Evolutionary conservation across 2,329 filamentous ascomycete genomes (phyloP).

Genomic region (Cladosporium cucumerinum): DNA sequence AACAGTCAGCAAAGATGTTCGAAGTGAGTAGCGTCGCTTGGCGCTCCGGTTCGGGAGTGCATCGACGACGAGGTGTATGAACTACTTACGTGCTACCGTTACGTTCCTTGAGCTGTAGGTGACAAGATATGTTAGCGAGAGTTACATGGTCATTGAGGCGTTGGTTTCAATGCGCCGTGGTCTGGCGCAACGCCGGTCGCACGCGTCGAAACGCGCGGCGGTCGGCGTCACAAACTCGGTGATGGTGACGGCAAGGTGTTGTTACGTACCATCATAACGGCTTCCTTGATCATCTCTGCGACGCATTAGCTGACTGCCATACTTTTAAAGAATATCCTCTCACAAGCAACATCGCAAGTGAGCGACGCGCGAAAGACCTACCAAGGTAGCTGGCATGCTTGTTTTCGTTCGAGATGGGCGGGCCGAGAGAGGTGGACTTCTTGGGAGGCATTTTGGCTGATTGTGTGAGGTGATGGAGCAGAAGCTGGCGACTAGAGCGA

Average conservation of each 20-base stretch:
- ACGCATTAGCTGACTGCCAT: constrained; percentile 5
- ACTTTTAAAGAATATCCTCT: background rate
- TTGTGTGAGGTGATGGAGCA: constrained; percentile 26
- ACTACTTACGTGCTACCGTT: constrained; percentile 41
- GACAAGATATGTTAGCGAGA: constrained; percentile 49
- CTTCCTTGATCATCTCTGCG: constrained; percentile 70
- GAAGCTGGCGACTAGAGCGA: constrained; percentile 38
- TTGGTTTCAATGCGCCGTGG: background rate
- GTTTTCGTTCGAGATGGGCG: background rate
- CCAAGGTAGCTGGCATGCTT: constrained; percentile 65
- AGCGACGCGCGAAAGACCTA: constrained; percentile 48
- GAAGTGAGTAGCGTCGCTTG: background rate
- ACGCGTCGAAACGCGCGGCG: constrained; percentile 21
- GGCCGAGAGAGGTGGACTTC: constrained; percentile 47
- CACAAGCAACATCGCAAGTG: constrained; percentile 33
- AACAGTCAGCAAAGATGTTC: background rate
- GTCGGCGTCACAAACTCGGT: constrained; percentile 3
- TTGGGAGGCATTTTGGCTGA: constrained; percentile 56
- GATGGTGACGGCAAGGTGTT: background rate
- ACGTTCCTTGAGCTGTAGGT: constrained; percentile 63
- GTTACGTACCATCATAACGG: constrained; percentile 60
- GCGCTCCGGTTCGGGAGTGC: background rate
- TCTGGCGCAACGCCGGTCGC: constrained; percentile 24
- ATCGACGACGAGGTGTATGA: background rate
- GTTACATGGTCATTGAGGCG: constrained; percentile 19